phyloP scores from a whole-genome alignment of 208 protist genomes.

The Leishmania aethiopica region DNA sequence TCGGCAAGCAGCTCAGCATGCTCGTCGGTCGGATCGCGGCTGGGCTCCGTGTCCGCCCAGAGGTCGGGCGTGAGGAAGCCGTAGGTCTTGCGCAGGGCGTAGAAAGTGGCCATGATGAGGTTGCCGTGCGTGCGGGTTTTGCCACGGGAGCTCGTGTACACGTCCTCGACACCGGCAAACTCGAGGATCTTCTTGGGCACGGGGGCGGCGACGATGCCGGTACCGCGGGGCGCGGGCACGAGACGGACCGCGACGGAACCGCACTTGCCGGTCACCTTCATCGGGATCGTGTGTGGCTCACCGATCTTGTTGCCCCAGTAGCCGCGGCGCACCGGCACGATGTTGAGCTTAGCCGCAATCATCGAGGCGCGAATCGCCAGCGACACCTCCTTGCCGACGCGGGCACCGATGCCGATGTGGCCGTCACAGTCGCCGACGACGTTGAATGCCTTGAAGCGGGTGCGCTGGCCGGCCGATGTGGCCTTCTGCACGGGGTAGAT shows the following conservation, averaged over 20 bases:
- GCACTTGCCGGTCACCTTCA: conserved; percentile 99
- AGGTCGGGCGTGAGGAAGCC: conserved; percentile 99
- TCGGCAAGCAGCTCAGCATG: conserved; percentile 86
- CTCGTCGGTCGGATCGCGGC: conserved; percentile 93
- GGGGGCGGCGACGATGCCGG: conserved; percentile 98
- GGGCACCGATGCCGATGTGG: conserved; percentile 99
- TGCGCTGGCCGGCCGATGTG: conserved; percentile 99
- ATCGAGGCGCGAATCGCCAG: conserved; percentile 99
- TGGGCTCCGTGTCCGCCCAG: conserved; percentile 93
- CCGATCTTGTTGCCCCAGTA: conserved; percentile 99
- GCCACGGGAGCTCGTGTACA: conserved; percentile 98
- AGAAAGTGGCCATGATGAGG: conserved; percentile 99
- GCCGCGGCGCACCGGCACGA: conserved; percentile 98
- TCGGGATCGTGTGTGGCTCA: conserved; percentile 99
- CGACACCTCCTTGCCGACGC: conserved; percentile 99
- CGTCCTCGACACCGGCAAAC: conserved; percentile 98
- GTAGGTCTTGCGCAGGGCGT: conserved; percentile 97
- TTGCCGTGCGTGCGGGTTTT: conserved; percentile 99
- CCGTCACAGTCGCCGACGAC: conserved; percentile 98
- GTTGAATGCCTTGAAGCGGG: conserved; percentile 99
- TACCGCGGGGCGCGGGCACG: conserved; percentile 99
- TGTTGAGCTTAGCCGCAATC: conserved; percentile 97
- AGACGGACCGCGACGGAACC: conserved; percentile 98
- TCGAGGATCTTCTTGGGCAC: conserved; percentile 98
- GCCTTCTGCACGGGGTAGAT: conserved; percentile 99